Percentiles rank a stretch among this genome's conserved stretches.
Evolutionary conservation across 129 eudicot species (phyloP).

Genomic region (Oenanthe sinensis): DNA sequence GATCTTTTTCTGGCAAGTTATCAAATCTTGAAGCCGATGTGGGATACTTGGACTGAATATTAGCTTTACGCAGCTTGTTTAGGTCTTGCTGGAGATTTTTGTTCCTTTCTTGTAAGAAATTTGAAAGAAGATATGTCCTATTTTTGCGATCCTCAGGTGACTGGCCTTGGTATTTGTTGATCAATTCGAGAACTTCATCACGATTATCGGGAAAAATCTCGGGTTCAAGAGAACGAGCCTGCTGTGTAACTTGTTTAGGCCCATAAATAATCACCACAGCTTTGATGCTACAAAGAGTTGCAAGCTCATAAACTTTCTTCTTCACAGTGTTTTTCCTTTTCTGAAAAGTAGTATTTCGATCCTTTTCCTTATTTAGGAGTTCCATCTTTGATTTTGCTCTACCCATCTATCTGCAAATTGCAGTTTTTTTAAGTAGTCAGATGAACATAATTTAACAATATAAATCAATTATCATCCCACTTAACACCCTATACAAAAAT

Average conservation of each 20-base stretch:
- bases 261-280: constrained; percentile 6
- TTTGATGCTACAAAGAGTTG: constrained; percentile 15
- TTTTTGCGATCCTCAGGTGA: constrained; percentile 6
- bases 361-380: constrained; percentile 9
- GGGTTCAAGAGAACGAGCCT: background rate
- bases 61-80: constrained; percentile 2
- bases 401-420: constrained; percentile 16
- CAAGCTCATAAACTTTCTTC: constrained; percentile 15
- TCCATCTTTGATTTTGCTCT: constrained; percentile 13
- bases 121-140: background rate
- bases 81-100: constrained; percentile 3
- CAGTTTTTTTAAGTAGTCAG: background rate
- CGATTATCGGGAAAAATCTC: background rate
- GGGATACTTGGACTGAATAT: constrained; percentile 12
- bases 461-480: background rate
- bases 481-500: background rate
- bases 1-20: background rate
- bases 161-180: constrained; percentile 3
- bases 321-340: constrained; percentile 10
- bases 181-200: background rate
- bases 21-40: constrained; percentile 1
- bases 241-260: background rate
- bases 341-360: background rate
- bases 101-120: constrained; percentile 12
- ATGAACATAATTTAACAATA: background rate